Evolutionary conservation across 768 basidiomycete species (phyloP), one percentile per base, ranked within the genome.

Genomic region (Mycena chlorophos): DNA sequence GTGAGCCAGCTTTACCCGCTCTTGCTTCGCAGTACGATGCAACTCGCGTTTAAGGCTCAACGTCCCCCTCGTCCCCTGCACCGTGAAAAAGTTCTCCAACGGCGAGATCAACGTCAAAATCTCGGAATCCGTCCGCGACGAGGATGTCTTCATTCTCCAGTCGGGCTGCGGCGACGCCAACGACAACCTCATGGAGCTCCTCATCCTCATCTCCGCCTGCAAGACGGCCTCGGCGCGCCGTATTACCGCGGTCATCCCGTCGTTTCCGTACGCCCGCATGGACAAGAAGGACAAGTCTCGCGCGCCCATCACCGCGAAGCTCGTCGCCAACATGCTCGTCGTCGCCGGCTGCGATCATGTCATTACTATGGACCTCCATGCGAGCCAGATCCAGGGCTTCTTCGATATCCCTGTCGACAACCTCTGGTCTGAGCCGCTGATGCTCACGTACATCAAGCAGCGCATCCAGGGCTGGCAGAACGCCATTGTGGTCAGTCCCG

Each of bases 351-450:
- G 94, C 68, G 96, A 98, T 73, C 96, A 98, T 68, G 89, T 99
- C 66, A 98, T 99, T 63, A 98, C 96, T n/a, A 96, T 98, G 89
- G 95, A 98, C 71, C 76, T 98, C 49, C 96, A 98, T 67, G 95
- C 96, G 38, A 90, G 89, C 65, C 96, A 98, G 75, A 98, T 98
- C 57, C 96, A 98, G 69, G 96, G 96, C 5, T 98, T 98, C 78
- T 98, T 98, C 70, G 94, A 98, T 71, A 93, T 98, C 62, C 96
- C 96, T 8, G 95, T 97, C 25, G 96, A 98, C 75, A 98, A 98
- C 70, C 79, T 98, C 42, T 98, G 89, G 75, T 94, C 92, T 31
- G 96, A 99, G 70, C 94, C 97, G 2, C 78, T 95, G 57, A 96
- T 98, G 90, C 79, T 97, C 60, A 78, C 88, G 17, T 98, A 94